phyloP scores from a whole-genome alignment of 1,284 basidiomycete genomes.

The Xerocomus minutiporus region DNA sequence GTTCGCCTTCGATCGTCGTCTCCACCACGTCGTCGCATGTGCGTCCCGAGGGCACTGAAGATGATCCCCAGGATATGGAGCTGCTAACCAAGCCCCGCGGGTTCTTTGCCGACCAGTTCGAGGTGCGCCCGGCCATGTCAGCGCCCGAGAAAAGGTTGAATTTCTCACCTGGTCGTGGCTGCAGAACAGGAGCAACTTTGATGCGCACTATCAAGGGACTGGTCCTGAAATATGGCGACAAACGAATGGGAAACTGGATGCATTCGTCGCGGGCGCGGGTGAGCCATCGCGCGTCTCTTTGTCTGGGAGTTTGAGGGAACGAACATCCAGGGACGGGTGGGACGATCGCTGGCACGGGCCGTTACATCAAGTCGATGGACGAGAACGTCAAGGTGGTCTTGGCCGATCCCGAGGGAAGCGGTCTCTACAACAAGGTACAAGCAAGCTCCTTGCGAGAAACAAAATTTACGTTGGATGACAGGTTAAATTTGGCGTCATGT shows the following conservation, averaged over 20 bases:
- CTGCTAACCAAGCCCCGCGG: slow-evolving; percentile 54
- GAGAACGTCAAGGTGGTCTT: slow-evolving; percentile 68
- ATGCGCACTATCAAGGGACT: slow-evolving; percentile 86
- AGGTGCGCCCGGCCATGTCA: slow-evolving; percentile 42
- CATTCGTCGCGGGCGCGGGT: slow-evolving; percentile 94
- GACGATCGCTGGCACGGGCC: slow-evolving; percentile 84
- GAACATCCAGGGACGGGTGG: slow-evolving; percentile 79
- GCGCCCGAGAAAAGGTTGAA: too few relatives aligned
- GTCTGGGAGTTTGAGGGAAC: background rate
- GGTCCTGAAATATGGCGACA: slow-evolving; percentile 97
- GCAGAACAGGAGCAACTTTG: slow-evolving; percentile 85
- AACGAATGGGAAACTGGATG: slow-evolving; percentile 77
- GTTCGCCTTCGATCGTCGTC: slow-evolving; percentile 50
- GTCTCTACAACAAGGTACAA: slow-evolving; percentile 85
- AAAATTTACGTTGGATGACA: slow-evolving; percentile 23
- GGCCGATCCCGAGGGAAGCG: slow-evolving; percentile 92
- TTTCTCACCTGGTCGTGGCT: background rate
- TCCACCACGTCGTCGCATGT: slow-evolving; percentile 50
- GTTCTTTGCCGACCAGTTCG: slow-evolving; percentile 95
- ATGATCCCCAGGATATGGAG: slow-evolving; percentile 38
- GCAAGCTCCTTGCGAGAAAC: background rate
- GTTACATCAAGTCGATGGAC: slow-evolving; percentile 72
- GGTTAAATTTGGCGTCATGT: slow-evolving; percentile 94
- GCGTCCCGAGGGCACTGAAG: slow-evolving; percentile 33
- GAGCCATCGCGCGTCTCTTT: slow-evolving; percentile 3